Base-by-base conservation (phyloP, 306 rosid genomes). In the Quercus rubra region DNA sequence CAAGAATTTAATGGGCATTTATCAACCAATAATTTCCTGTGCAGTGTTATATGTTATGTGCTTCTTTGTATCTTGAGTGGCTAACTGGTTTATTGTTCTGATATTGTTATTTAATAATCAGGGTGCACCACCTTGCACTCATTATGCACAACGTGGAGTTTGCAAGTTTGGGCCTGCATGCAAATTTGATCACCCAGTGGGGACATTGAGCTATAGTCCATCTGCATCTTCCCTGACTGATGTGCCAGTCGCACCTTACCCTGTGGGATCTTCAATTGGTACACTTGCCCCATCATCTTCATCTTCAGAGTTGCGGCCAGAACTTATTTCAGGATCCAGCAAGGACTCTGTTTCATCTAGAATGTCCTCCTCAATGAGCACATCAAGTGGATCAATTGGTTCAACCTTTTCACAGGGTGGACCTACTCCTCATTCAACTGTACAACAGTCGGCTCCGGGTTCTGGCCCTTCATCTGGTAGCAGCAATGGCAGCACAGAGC, bases 171-270 rank as follows among this genome's bases (percentile, higher is more conserved):
- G 99, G 67, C 52, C 89, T 13, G 90, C 93, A 59, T 96, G 99
- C 92, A 96, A 86, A 88, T 96, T 89, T 20, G 97, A 93, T 84
- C 99, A 96, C 84, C 93, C 99, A 9, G 79, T 88, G 80, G 98
- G 90, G 81, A 84, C 97, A 73, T 84, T 96, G 73, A 93, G 96
- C 85, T 93, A 93, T 64, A 96, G 98, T 79, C 96, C 97, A 82
- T 93, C 98, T 55, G 93, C 98, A 21, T 96, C 96, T 67, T 96
- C 99, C 66, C 89, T 93, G 46, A 84, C 97, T 31, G 98, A 92
- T 84, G 90, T 96, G 89, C 97, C 97, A 2, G 99, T 92, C 66
- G 93, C 98, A 54, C 99, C 98, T 1, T 93, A 89, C 86, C 98
- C 98, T 41, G 93, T 95, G 78, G 97, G 98, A 86, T 95, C 98